Conservation (phyloP, 75 land plant genomes). For the Cryptomeria japonica region DNA sequence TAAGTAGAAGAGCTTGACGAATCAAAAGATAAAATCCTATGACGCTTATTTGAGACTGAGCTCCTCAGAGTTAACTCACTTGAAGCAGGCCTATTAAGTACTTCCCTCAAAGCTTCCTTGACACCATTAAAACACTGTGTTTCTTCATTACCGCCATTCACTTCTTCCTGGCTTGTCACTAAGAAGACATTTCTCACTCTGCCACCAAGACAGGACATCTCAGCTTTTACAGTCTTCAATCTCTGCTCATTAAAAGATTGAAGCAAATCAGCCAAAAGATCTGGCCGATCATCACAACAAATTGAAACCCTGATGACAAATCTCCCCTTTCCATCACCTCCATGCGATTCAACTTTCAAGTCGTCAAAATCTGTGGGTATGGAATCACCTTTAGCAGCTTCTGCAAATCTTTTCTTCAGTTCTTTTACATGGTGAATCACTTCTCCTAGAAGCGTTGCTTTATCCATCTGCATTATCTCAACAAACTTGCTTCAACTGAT, state of each 20-base stretch:
- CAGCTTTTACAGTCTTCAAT: constrained; percentile 52
- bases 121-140: neutral
- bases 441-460: constrained; percentile 74
- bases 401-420: constrained; percentile 44
- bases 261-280: constrained; percentile 57
- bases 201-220: constrained; percentile 67
- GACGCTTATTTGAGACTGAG: neutral
- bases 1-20: neutral
- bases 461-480: constrained; percentile 53
- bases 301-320: constrained; percentile 43
- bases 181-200: constrained; percentile 50
- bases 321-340: neutral
- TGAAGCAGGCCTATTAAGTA: neutral
- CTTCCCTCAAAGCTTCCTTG: neutral
- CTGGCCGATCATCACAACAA: constrained; percentile 74
- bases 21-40: neutral
- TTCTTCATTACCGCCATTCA: neutral
- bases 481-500: neutral
- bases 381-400: constrained; percentile 33
- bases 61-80: neutral
- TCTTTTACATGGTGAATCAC: constrained; percentile 70
- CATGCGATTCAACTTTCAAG: constrained; percentile 32
- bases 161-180: neutral
- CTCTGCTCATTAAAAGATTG: constrained; percentile 42
- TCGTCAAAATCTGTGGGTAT: constrained; percentile 69